phyloP scores from a whole-genome alignment of 2,329 filamentous ascomycete genomes.

The Colletotrichum sp. region DNA sequence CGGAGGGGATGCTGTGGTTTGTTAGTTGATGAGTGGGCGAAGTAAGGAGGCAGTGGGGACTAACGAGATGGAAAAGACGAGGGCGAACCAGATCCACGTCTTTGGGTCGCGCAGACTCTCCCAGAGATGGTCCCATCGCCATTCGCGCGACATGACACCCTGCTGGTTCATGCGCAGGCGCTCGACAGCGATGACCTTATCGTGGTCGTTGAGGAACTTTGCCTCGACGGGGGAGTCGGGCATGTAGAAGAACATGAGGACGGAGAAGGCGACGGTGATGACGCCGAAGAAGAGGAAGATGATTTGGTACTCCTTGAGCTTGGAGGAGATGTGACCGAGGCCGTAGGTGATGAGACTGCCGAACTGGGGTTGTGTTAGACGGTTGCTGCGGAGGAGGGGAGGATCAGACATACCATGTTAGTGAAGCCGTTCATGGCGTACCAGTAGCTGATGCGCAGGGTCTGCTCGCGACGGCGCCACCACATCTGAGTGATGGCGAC shows the following conservation, averaged over 20 bases:
- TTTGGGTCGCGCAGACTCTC: slow-evolving; percentile 44
- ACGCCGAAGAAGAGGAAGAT: slow-evolving; percentile 61
- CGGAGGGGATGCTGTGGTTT: slow-evolving; percentile 48
- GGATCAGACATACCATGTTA: background rate
- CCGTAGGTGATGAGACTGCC: slow-evolving; percentile 64
- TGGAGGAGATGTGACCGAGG: slow-evolving; percentile 51
- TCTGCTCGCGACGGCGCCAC: slow-evolving; percentile 38
- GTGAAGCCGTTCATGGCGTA: slow-evolving; percentile 35
- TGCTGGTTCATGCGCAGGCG: slow-evolving; percentile 57
- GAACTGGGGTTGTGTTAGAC: slow-evolving; percentile 33
- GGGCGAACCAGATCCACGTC: slow-evolving; percentile 46
- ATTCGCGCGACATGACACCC: slow-evolving; percentile 41
- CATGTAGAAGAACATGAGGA: slow-evolving; percentile 61
- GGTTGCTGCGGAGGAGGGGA: no score
- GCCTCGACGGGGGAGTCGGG: slow-evolving; percentile 68
- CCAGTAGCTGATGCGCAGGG: slow-evolving; percentile 33
- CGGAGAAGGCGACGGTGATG: slow-evolving; percentile 52
- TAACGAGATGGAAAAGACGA: slow-evolving; percentile 59
- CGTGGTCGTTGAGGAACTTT: slow-evolving; percentile 59
- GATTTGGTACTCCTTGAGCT: slow-evolving; percentile 52
- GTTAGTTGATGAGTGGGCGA: background rate
- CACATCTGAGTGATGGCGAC: slow-evolving; percentile 54
- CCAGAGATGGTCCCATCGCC: slow-evolving; percentile 46
- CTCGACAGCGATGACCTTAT: slow-evolving; percentile 64
- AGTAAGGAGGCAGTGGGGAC: background rate